Evolutionary conservation across 208 protist species (phyloP).

Genomic region (Wallacemonas sp.): DNA sequence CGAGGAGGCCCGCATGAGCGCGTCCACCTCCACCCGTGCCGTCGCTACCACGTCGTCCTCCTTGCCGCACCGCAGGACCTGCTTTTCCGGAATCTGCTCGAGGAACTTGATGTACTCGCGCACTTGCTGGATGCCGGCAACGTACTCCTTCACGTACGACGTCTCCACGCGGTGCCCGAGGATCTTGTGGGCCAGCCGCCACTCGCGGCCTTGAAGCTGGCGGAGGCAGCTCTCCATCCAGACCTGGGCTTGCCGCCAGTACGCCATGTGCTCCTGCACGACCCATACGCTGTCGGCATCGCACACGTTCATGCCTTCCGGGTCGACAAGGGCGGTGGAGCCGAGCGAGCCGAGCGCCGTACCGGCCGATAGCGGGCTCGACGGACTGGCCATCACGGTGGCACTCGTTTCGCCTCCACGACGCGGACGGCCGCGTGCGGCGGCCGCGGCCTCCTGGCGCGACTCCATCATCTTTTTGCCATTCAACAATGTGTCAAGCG

Average conservation of each 20-base stretch:
- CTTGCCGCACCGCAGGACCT: slow-evolving; percentile 27
- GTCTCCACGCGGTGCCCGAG: slow-evolving; percentile 72
- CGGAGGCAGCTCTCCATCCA: slow-evolving; percentile 77
- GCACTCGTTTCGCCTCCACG: too few species aligned
- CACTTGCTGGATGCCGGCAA: slow-evolving; percentile 49
- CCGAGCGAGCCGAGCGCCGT: background rate
- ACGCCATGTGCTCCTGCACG: slow-evolving; percentile 60
- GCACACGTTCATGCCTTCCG: slow-evolving; percentile 10
- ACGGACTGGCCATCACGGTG: too few species aligned
- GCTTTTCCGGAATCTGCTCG: slow-evolving; percentile 58
- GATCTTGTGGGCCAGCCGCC: slow-evolving; percentile 73
- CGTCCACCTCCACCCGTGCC: slow-evolving; percentile 4
- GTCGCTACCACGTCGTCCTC: slow-evolving; percentile 41
- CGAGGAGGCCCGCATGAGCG: slow-evolving; percentile 37
- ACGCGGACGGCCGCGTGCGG: background rate
- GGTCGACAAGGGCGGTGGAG: background rate
- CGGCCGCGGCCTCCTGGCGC: background rate
- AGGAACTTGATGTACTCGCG: slow-evolving; percentile 72
- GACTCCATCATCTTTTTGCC: slow-evolving; percentile 37
- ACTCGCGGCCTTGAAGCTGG: slow-evolving; percentile 83
- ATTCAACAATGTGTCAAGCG: slow-evolving; percentile 46
- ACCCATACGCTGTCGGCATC: slow-evolving; percentile 16
- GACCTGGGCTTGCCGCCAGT: slow-evolving; percentile 64
- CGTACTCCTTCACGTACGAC: slow-evolving; percentile 75
- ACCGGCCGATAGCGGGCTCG: background rate